Base-by-base conservation (phyloP, 441 rosid species). In the Pelargonium fulgidum region DNA sequence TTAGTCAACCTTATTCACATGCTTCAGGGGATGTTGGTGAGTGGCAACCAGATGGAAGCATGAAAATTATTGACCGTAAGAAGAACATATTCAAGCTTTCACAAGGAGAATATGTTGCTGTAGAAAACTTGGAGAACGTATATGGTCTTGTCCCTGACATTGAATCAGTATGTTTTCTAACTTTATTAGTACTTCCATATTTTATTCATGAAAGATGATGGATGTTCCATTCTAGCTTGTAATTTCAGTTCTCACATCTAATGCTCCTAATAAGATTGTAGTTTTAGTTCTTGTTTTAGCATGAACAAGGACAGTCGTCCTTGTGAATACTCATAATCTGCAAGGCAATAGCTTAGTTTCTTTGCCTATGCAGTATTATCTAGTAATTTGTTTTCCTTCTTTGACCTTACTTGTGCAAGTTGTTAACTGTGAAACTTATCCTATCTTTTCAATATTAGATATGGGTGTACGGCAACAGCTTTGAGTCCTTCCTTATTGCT, bases 51-150 rank as follows among this genome's bases (percentile, higher is more conserved):
- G 83, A 94, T 73, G 99, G 97, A 76, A 92, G 97, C 86, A 76
- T 94, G 94, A 94, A 89, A 83, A 86, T 89, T 14, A 85, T 92
- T 62, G 99, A 94, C 70, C 79, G 99, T 16, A 89, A 89, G 85
- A 94, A 94, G 77, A 94, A 94, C 70, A 94, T 94, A 56, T 94
- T 92, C 74, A 94, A 94, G 78, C 99, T 94, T 67, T 88, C 99
- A 9, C 99, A 94, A 84, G 98, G 99, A 77, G 99, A 94, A 80
- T 94, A 94, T 59, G 93, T 94, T 70, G 99, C 98, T 2, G 98
- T 90, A 47, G 99, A 92, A 75, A 90, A 84, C 79, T 72, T 92
- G 78, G 99, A 94, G 84, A 94, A 92, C 63, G 75, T 90, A 45
- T 94, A 80, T 63, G 87, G 81, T 66, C 82, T 80, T 47, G 83